Percentiles rank a stretch among this genome's conserved stretches.
Evolutionary conservation across 2,329 filamentous ascomycete species (phyloP).

Genomic region (Metarhizium rileyi): DNA sequence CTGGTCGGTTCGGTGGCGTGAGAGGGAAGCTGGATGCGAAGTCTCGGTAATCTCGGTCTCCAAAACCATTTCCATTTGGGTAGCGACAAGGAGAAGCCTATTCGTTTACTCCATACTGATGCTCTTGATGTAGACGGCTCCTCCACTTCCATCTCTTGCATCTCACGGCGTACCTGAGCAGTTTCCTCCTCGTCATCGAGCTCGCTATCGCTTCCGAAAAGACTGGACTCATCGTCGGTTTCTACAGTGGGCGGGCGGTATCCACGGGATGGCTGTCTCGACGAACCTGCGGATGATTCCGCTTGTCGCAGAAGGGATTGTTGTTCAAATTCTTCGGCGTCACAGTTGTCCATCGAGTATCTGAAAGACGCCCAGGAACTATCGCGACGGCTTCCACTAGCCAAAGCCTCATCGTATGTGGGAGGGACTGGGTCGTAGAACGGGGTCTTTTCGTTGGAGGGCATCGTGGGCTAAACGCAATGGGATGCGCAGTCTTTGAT

Average conservation of each 20-base stretch:
- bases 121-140: slow-evolving; percentile 45
- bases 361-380: slow-evolving; percentile 20
- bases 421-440: slow-evolving; percentile 35
- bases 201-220: slow-evolving; percentile 39
- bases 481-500: neutral
- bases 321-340: slow-evolving; percentile 63
- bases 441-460: slow-evolving; percentile 30
- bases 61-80: slow-evolving; percentile 47
- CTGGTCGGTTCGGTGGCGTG: slow-evolving; percentile 16
- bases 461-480: slow-evolving; percentile 16
- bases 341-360: slow-evolving; percentile 41
- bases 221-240: slow-evolving; percentile 56
- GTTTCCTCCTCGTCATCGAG: slow-evolving; percentile 40
- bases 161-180: slow-evolving; percentile 64
- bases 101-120: slow-evolving; percentile 44
- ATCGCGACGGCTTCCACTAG: slow-evolving; percentile 24
- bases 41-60: slow-evolving; percentile 41
- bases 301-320: slow-evolving; percentile 61
- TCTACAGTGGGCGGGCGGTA: slow-evolving; percentile 80
- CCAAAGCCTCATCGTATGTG: slow-evolving; percentile 32
- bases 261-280: slow-evolving; percentile 38
- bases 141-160: slow-evolving; percentile 82
- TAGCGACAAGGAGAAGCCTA: slow-evolving; percentile 41
- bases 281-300: slow-evolving; percentile 28
- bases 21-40: slow-evolving; percentile 39